Base-by-base conservation (phyloP, 2,329 filamentous ascomycete genomes). In the Cadophora malorum region DNA sequence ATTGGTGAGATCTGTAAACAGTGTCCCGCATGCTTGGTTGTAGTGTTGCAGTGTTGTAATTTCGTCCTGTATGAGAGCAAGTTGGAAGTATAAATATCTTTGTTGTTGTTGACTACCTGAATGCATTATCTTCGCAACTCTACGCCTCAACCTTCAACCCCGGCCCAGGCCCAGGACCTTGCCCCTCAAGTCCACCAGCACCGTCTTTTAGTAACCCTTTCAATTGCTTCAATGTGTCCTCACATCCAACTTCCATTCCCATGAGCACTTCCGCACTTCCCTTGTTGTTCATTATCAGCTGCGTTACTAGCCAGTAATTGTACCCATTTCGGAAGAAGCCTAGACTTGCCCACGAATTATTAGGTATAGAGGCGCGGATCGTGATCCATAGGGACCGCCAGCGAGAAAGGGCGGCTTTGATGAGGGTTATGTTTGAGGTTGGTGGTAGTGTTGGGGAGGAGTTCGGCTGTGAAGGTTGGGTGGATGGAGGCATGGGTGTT, bases 251-350 rank as follows among this genome's bases (percentile, higher is more conserved):
- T 23, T 74, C 73, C 72, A 74, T 73, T 5, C 67, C 64, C 63
- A 67, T 67, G 16, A 73, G 45, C 14, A 71, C 58, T 35, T 72
- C 70, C 1, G 25, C 66, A 60, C 69, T 73, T 1, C 67, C 65
- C 35, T 69, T 71, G 31, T 71, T 73, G 38, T 67, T 71, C 19
- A 74, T 68, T 6, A 73, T 33, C 19, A 74, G 31, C 25, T 74
- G 71, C 19, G 67, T 72, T 6, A 74, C 66, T 1, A 74, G 67
- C 73, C 73, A 74, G 63, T 69, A 74, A 50, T 74, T 71, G 41
- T 70, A 73, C 19, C 64, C 71, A 35, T 73, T 74, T 62, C 68
- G 62, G 52, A 72, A 73, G 56, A 73, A 71, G 5, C 69, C 69
- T 9, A 73, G 50, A 19, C 59, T 68, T 14, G 65, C 65, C 70